Percentiles rank a stretch among this genome's conserved stretches.
phyloP scores from a whole-genome alignment of 768 basidiomycete species.

The Dentipellis sp. region DNA sequence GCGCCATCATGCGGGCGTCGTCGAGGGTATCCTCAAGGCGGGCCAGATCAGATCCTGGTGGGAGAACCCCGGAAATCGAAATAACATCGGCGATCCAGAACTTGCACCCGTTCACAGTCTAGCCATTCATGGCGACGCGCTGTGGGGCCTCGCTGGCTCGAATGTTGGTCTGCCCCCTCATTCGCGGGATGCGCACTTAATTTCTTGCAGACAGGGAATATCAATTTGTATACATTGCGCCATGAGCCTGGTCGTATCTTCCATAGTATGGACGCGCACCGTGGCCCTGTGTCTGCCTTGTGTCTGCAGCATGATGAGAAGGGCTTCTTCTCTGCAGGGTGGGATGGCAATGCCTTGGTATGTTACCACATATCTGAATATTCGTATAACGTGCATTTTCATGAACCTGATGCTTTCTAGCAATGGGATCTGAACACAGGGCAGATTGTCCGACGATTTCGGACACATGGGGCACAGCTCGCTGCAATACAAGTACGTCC shows the following conservation, averaged over 20 bases:
- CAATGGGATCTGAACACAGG: slow-evolving; percentile 99
- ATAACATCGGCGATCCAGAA: slow-evolving; percentile 3
- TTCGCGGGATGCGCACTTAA: too few species aligned
- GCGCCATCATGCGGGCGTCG: slow-evolving; percentile 80
- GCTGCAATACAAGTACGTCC: slow-evolving; percentile 76
- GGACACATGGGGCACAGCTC: slow-evolving; percentile 77
- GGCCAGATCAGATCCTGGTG: slow-evolving; percentile 87
- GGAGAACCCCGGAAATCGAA: slow-evolving; percentile 50
- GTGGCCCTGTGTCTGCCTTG: slow-evolving; percentile 79
- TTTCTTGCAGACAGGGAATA: slow-evolving; percentile 61
- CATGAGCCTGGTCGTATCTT: slow-evolving; percentile 81
- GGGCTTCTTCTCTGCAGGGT: slow-evolving; percentile 82
- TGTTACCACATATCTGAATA: slow-evolving; percentile 22
- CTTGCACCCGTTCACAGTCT: slow-evolving; percentile 82
- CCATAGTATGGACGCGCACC: slow-evolving; percentile 68
- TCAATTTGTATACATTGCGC: slow-evolving; percentile 88
- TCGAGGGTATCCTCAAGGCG: slow-evolving; percentile 86
- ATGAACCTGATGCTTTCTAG: slow-evolving; percentile 31
- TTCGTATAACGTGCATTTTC: slow-evolving; percentile 5
- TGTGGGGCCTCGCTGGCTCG: slow-evolving; percentile 87
- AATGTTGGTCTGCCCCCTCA: slow-evolving; percentile 38
- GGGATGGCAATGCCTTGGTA: slow-evolving; percentile 88
- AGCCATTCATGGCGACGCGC: slow-evolving; percentile 83
- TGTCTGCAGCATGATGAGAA: slow-evolving; percentile 75
- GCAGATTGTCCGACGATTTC: slow-evolving; percentile 64